phyloP scores from a whole-genome alignment of 164 flowering plant species.

The Berberis vulgaris region DNA sequence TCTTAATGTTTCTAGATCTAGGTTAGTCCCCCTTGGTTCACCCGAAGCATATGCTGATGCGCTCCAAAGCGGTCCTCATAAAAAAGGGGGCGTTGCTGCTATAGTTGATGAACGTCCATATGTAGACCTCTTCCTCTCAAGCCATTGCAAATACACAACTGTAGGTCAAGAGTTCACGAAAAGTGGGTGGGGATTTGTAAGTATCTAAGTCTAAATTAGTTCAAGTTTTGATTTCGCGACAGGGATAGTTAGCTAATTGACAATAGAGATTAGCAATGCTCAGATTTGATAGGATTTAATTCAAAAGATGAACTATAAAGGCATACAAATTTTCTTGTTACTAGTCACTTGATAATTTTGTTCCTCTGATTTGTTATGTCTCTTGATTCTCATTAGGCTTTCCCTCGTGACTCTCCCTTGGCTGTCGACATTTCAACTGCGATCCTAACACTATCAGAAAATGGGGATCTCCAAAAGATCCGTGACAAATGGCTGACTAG shows the following conservation, averaged over 20 bases:
- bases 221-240: neutral
- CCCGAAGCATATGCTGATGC: constrained; percentile 37
- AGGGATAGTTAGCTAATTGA: neutral
- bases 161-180: constrained; percentile 46
- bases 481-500: constrained; percentile 58
- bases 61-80: constrained; percentile 12
- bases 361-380: neutral
- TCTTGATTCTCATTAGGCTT: constrained; percentile 44
- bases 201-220: constrained; percentile 11
- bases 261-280: neutral
- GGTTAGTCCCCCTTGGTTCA: constrained; percentile 39
- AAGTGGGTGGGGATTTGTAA: constrained; percentile 63
- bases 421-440: constrained; percentile 83
- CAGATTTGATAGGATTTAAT: neutral
- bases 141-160: constrained; percentile 31
- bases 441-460: constrained; percentile 61
- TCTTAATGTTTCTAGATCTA: constrained; percentile 29
- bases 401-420: constrained; percentile 73
- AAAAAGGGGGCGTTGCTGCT: constrained; percentile 41
- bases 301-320: neutral
- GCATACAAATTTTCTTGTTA: neutral
- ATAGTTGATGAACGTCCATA: constrained; percentile 51
- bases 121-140: constrained; percentile 41
- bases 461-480: constrained; percentile 69
- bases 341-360: neutral